These are phyloP conservation scores for Solanum chiquidenum DNA, from an alignment of 257 asterid genomes.

Conservation along the genomic window DNA sequence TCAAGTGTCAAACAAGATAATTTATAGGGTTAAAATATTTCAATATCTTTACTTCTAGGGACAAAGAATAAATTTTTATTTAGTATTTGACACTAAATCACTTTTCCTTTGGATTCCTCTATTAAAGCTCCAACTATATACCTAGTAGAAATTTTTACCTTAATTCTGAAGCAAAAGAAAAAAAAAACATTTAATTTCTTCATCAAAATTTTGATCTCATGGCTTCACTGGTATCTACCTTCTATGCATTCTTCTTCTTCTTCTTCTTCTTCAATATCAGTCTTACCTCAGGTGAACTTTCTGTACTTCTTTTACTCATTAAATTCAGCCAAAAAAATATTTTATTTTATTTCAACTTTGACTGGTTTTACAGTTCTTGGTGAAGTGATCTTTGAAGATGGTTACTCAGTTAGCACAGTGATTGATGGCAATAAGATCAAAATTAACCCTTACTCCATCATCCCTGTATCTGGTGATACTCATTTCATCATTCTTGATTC, in stretches of 20 bases:
- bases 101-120: background rate
- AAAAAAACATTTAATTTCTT: background rate
- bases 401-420: conserved; percentile 71
- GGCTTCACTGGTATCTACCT: background rate
- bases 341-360: background rate
- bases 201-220: background rate
- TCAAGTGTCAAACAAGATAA: background rate
- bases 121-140: background rate
- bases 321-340: background rate
- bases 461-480: conserved; percentile 38
- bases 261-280: conserved; percentile 11
- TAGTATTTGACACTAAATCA: background rate
- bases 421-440: conserved; percentile 56
- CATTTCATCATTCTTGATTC: conserved; percentile 66
- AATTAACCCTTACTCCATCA: conserved; percentile 44
- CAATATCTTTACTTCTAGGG: background rate
- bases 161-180: background rate
- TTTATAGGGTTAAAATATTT: background rate
- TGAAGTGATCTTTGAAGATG: conserved; percentile 46
- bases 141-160: background rate
- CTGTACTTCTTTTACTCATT: background rate
- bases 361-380: conserved; percentile 20
- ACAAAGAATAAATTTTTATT: background rate
- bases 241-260: conserved; percentile 11
- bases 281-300: conserved; percentile 25